Percentiles rank a stretch among this genome's conserved stretches.
These are phyloP conservation scores for Metarhizium humberi DNA, from an alignment of 2,329 filamentous ascomycete species.

Conservation along the genomic window DNA sequence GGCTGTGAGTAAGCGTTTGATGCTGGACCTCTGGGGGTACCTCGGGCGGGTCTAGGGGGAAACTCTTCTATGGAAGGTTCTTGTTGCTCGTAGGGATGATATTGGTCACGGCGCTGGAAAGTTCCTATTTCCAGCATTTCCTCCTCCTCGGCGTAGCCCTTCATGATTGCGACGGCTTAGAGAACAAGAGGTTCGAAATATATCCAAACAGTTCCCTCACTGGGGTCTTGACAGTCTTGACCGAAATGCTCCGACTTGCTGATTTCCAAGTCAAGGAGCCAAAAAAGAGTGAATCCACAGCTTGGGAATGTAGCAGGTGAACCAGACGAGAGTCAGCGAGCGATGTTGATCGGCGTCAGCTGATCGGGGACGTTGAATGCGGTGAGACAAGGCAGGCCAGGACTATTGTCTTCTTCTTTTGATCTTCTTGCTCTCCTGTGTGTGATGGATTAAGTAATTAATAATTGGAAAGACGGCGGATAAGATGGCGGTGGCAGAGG, in stretches of 20 bases:
- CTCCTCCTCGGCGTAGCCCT: constrained; percentile 20
- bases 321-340: not conserved
- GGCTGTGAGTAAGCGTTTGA: constrained; percentile 3
- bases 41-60: not conserved
- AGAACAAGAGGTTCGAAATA: not conserved
- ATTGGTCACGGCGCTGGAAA: constrained; percentile 15
- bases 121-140: constrained; percentile 27
- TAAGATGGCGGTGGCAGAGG: not conserved
- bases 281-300: not conserved
- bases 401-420: not conserved
- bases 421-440: not conserved
- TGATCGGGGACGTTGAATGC: not conserved
- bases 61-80: constrained; percentile 10
- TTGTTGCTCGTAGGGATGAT: constrained; percentile 17
- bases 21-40: constrained; percentile 1
- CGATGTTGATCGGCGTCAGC: not conserved
- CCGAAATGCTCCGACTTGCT: no score
- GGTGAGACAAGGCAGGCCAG: not conserved
- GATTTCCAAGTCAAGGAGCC: no score
- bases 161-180: constrained; percentile 13
- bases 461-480: not conserved
- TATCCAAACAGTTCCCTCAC: no score
- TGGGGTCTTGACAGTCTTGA: no score
- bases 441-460: not conserved
- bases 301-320: not conserved